Evolutionary conservation across 139 green algal species (phyloP), one percentile per base, ranked within the genome.

Genomic region (Spirogloea muscicola): DNA sequence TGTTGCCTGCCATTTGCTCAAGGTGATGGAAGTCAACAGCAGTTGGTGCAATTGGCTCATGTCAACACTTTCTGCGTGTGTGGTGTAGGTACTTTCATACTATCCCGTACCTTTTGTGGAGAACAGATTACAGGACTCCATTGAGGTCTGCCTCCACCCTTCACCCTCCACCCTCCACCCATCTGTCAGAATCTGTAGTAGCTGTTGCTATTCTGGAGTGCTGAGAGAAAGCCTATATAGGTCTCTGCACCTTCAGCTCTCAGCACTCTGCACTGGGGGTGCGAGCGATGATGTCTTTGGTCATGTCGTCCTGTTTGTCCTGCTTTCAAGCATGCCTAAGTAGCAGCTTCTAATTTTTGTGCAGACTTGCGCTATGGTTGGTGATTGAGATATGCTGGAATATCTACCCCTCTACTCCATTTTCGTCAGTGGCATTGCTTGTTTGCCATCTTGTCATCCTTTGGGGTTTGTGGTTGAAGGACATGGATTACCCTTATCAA

Each of bases 71-170:
- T 52, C 13, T 9, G 21, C 16, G 51, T 21, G 6, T 61, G 5
- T 44, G 37, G 27, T 60, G 63, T 40, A 72, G 63, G 63, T 94
- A 88, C 46, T 88, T 69, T 39, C 87, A 93, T 67, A 86, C 62
- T 0, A 37, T 96, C 13, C 90, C 87, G 0, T 85, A 85, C 16
- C 65, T 95, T 63, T 77, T 96, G 41, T 91, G 90, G 77, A 46
- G 60, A 2, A 42, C 69, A 9, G 29, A 49, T 6, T n/a, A 89
- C 5, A 9, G 44, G 29, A 36, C 39, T 10, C 69, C 41, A 5
- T 3, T 55, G 2, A 33, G 49, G 59, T 49, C 48, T 61, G 36
- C 7, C 3, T 63, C 40, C 31, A 62, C 31, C 10, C 33, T 40
- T 62, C 25, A 7, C 31, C 27, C 51, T 29, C 33, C 13, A 33